Evolutionary conservation across 352 stramenopile genomes (phyloP), one percentile per base, ranked within the genome.

Genomic region (Globisporangium viniferum): DNA sequence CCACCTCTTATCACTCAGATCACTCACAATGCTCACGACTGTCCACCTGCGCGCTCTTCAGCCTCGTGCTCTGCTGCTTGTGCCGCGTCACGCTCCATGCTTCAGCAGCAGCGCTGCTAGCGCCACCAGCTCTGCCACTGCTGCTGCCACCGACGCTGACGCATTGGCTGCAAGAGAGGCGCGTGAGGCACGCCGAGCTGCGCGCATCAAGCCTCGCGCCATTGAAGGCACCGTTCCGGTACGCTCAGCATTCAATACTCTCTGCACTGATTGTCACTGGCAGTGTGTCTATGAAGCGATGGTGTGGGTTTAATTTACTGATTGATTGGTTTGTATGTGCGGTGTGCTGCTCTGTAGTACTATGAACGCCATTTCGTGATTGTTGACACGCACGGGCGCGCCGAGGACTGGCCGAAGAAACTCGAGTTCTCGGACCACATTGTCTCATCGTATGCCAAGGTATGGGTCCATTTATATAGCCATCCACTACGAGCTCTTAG

Each of bases 401-500:
- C 82, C 15, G 73, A 78, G 20, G 62, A 73, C 12, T 93, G 86
- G 86, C 80, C 81, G 1, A 82, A 88, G 63, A 92, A 90, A 62
- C 73, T 92, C n/a, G 86, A 93, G 61, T 68, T 78, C 4, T 88
- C 82, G 18, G 74, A 86, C 59, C 86, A 93, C 58, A 71, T 91
- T 33, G 61, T 93, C 10, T 73, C 78, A 24, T 59, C 71, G 12
- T 85, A 85, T 56, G 39, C 67, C 15, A 72, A 81, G 71, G 76
- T 84, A 66, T n/a, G 10, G 0, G 7, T 5, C 33, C 24, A 24
- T 24, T 24, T 24, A 24, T 24, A 24, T 24, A 24, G 24, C 24
- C 24, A 24, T 24, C 0, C 33, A 9, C 33, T 36, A 36, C 31
- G 48, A 4, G n/a, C n/a, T 55, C 48, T 1, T 15, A 49, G 41